Percentiles rank a stretch among this genome's conserved stretches.
phyloP scores from a whole-genome alignment of 2,329 filamentous ascomycete genomes.

The Lachnellula occidentalis region DNA sequence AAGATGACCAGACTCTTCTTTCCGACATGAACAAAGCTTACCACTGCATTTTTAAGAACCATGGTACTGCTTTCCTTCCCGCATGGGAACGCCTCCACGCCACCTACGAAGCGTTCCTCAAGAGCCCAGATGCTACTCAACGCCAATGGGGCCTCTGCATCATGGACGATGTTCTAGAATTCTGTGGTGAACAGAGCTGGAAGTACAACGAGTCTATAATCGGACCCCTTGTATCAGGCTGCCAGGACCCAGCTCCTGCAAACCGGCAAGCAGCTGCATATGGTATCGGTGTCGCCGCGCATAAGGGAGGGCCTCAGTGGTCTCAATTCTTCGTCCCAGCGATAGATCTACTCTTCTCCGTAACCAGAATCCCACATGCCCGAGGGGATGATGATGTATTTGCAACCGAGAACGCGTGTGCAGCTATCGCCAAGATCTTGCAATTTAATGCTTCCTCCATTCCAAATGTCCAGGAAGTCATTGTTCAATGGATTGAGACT shows the following conservation, averaged over 20 bases:
- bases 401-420: slow-evolving; percentile 94
- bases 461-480: slow-evolving; percentile 67
- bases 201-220: slow-evolving; percentile 82
- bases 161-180: slow-evolving; percentile 96
- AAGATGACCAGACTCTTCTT: slow-evolving; percentile 92
- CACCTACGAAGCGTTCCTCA: slow-evolving; percentile 82
- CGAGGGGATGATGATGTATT: slow-evolving; percentile 91
- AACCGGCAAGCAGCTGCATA: slow-evolving; percentile 96
- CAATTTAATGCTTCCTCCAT: slow-evolving; percentile 81
- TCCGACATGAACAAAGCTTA: slow-evolving; percentile 99
- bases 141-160: slow-evolving; percentile 99
- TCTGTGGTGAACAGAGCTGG: slow-evolving; percentile 85
- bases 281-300: slow-evolving; percentile 90
- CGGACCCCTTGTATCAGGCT: slow-evolving; percentile 78
- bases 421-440: slow-evolving; percentile 93
- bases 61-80: slow-evolving; percentile 76
- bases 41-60: slow-evolving; percentile 98
- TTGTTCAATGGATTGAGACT: slow-evolving; percentile 83
- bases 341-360: slow-evolving; percentile 77
- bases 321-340: slow-evolving; percentile 78
- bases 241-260: slow-evolving; percentile 78
- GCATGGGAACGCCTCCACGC: slow-evolving; percentile 81
- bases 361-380: slow-evolving; percentile 73
- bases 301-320: slow-evolving; percentile 84
- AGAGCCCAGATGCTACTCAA: slow-evolving; percentile 78